phyloP scores from a whole-genome alignment of 2,329 filamentous ascomycete species.

The Trichophyton mentagrophytes region DNA sequence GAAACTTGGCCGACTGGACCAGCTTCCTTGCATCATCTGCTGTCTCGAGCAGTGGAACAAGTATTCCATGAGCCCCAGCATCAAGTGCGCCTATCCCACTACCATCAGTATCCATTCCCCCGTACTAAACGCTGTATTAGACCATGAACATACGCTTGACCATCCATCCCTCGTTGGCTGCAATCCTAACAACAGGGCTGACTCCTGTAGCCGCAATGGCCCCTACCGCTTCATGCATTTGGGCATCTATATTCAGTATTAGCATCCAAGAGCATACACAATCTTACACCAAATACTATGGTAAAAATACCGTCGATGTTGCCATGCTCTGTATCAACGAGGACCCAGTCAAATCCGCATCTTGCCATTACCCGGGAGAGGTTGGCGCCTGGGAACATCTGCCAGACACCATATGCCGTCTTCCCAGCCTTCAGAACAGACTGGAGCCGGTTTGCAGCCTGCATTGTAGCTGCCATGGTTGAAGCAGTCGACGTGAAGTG shows the following conservation, averaged over 20 bases:
- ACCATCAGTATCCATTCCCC: not conserved
- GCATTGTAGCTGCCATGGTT: slow-evolving; percentile 26
- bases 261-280: not conserved
- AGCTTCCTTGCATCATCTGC: slow-evolving; percentile 41
- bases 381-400: slow-evolving; percentile 45
- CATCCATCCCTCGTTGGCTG: slow-evolving; percentile 49
- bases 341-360: slow-evolving; percentile 42
- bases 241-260: slow-evolving; percentile 25
- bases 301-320: slow-evolving; percentile 39
- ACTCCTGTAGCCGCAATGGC: slow-evolving; percentile 32
- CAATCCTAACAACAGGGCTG: slow-evolving; percentile 37
- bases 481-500: not conserved
- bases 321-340: slow-evolving; percentile 44
- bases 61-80: slow-evolving; percentile 46
- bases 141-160: slow-evolving; percentile 38
- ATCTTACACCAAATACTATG: not conserved
- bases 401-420: slow-evolving; percentile 45
- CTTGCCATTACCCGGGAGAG: slow-evolving; percentile 41
- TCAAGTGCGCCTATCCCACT: slow-evolving; percentile 39
- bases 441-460: slow-evolving; percentile 42
- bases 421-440: slow-evolving; percentile 37
- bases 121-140: too few species aligned
- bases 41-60: slow-evolving; percentile 42
- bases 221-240: slow-evolving; percentile 45
- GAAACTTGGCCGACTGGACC: slow-evolving; percentile 44